Evolutionary conservation across 2,329 filamentous ascomycete species (phyloP).

Genomic region (Epichloe baconii): DNA sequence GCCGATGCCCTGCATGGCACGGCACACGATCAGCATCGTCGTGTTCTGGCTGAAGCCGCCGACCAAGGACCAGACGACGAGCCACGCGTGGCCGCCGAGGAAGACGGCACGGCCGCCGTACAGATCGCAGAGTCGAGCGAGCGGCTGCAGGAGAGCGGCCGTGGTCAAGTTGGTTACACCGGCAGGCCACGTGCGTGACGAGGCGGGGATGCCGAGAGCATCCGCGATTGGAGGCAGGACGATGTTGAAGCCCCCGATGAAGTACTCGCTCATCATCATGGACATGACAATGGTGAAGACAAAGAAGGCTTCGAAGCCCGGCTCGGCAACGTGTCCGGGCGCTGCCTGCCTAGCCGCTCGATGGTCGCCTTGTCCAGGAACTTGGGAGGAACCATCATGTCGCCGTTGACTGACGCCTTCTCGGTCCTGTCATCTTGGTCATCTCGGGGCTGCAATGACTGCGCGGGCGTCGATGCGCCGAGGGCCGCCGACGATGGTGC

Average conservation of each 20-base stretch:
- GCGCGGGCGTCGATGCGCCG: not conserved
- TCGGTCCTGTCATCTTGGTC: not conserved
- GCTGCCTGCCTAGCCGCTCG: slow-evolving; percentile 48
- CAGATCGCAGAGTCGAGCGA: slow-evolving; percentile 48
- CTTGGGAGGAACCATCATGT: not conserved
- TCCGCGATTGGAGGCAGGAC: slow-evolving; percentile 53
- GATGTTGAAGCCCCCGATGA: slow-evolving; percentile 64
- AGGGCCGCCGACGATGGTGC: not conserved
- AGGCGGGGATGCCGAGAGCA: slow-evolving; percentile 50
- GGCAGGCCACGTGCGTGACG: slow-evolving; percentile 49
- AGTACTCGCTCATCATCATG: slow-evolving; percentile 58
- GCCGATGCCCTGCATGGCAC: slow-evolving; percentile 62
- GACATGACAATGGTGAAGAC: slow-evolving; percentile 48
- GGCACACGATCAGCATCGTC: slow-evolving; percentile 59
- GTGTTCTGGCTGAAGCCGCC: slow-evolving; percentile 56
- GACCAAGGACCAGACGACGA: slow-evolving; percentile 54
- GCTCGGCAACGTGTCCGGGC: slow-evolving; percentile 42
- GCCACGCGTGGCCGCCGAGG: slow-evolving; percentile 47
- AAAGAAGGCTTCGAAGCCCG: slow-evolving; percentile 46
- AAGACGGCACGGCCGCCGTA: slow-evolving; percentile 51
- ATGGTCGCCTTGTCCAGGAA: slow-evolving; percentile 24
- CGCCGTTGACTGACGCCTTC: not conserved
- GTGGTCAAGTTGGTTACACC: slow-evolving; percentile 47
- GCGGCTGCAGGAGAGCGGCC: slow-evolving; percentile 46
- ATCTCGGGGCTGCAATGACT: not conserved